Base-by-base conservation (phyloP, 192 early-diverging fungal genomes). In the Linnemannia zychae region DNA sequence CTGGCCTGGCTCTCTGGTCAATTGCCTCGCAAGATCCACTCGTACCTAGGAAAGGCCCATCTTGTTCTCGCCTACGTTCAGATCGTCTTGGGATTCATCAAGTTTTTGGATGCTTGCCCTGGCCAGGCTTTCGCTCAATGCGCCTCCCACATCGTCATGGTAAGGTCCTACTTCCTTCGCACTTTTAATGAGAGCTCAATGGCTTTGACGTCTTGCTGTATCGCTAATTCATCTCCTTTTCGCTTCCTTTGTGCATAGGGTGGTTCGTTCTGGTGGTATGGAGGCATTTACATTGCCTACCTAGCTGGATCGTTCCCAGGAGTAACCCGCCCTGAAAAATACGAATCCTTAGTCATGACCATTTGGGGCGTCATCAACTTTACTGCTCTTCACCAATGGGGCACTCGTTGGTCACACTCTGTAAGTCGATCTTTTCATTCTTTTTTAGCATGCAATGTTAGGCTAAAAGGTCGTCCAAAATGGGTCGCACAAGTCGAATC, bases 341-440 rank as follows among this genome's bases (percentile, higher is more conserved):
- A 84, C 48, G 89, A 90, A 28, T 78, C 88, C 22, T 15, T 88
- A 9, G 46, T 88, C 38, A 78, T 90, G 77, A 76, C 81, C 9
- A 53, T 85, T 18, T 88, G 88, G 87, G 89, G 89, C n/a, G 67
- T 87, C 36, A 78, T 90, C 78, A 82, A 82, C 71, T 81, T 88
- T 75, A 82, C 86, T 6, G 78, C 78, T 37, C 79, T 87, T 36
- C 86, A 87, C 38, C 86, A 81, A 57, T 87, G 86, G 86, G 86
- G 86, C n/a, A 87, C 86, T 34, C 80, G 79, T 16, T 87, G 86
- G 86, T 81, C 79, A n/a, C 86, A 80, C 38, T 67, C 86, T 72
- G 86, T 81, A 87, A 80, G 76, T 77, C 2, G 48, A n/a, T 40
- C 4, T 52, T 50, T n/a, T 77, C 33, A n/a, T n/a, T n/a, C n/a